Conservation (phyloP, 495 filamentous ascomycete genomes). For the Hypoxylon fuscum region DNA sequence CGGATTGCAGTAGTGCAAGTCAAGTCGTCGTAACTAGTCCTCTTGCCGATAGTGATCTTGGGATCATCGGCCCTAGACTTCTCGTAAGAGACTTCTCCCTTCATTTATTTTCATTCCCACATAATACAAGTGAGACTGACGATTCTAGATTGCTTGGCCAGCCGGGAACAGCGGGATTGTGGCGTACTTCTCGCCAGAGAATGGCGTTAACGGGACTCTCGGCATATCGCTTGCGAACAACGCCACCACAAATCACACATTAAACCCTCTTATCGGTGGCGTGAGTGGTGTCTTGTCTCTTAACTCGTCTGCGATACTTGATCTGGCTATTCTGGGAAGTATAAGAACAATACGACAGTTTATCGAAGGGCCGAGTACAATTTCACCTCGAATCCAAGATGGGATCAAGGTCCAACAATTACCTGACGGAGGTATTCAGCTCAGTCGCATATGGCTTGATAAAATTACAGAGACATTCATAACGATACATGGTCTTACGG, state of each 20-base stretch:
- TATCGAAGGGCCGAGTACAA: constrained; percentile 63
- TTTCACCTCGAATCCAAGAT: constrained; percentile 62
- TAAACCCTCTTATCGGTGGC: constrained; percentile 57
- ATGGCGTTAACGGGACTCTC: constrained; percentile 63
- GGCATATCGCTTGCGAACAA: constrained; percentile 61
- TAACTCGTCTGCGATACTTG: constrained; percentile 63
- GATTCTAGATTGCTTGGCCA: constrained; percentile 65
- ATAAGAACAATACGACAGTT: constrained; percentile 70
- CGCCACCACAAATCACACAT: constrained; percentile 36
- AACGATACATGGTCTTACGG: constrained; percentile 47
- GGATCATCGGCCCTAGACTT: constrained; percentile 62
- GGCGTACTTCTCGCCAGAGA: constrained; percentile 62
- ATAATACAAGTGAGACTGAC: constrained; percentile 18
- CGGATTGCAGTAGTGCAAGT: constrained; percentile 63
- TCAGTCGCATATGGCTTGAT: constrained; percentile 68
- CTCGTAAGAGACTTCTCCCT: constrained; percentile 45
- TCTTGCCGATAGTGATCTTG: constrained; percentile 60
- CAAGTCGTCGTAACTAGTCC: constrained; percentile 70
- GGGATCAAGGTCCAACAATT: constrained; percentile 49
- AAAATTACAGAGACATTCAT: constrained; percentile 64
- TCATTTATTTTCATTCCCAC: background rate
- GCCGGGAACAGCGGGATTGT: constrained; percentile 69
- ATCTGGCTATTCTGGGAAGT: constrained; percentile 65
- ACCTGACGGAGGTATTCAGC: constrained; percentile 51
- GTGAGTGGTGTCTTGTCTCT: constrained; percentile 61